Evolutionary conservation across 352 stramenopile species (phyloP).

Genomic region (Ophiocytium majus): DNA sequence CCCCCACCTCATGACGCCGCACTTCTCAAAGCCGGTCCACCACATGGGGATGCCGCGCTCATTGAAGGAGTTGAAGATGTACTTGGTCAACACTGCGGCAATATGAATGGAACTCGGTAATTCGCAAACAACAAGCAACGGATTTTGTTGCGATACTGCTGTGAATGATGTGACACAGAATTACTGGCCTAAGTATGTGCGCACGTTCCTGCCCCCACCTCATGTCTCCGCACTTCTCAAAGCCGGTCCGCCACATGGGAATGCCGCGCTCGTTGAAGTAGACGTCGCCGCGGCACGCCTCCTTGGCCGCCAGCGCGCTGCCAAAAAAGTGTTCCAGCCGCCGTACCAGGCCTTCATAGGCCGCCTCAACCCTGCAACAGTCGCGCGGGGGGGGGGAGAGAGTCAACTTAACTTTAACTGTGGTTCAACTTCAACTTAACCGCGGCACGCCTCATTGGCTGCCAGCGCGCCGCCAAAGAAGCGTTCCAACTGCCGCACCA

Average conservation of each 20-base stretch:
- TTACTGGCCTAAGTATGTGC: too few species aligned
- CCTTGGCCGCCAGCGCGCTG: slow-evolving; percentile 25
- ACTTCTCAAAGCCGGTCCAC: slow-evolving; percentile 46
- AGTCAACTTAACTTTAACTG: background rate
- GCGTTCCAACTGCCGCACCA: background rate
- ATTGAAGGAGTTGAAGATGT: slow-evolving; percentile 53
- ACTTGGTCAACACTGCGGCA: too few species aligned
- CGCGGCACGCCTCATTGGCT: background rate
- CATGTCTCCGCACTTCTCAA: slow-evolving; percentile 47
- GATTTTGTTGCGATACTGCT: too few species aligned
- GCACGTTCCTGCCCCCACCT: slow-evolving; percentile 2
- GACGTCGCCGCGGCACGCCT: slow-evolving; percentile 27
- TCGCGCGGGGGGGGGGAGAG: background rate
- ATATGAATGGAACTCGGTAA: too few species aligned
- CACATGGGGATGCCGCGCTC: slow-evolving; percentile 56
- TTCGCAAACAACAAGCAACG: too few species aligned
- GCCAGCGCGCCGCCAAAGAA: background rate
- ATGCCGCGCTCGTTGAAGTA: slow-evolving; percentile 56
- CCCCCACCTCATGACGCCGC: slow-evolving; percentile 42
- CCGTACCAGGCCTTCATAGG: slow-evolving; percentile 38
- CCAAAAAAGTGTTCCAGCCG: slow-evolving; percentile 44
- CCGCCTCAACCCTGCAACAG: slow-evolving; percentile 22
- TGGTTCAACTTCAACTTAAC: too few species aligned
- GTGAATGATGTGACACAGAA: too few species aligned
- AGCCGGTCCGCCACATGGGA: slow-evolving; percentile 53